Percentiles rank a stretch among this genome's conserved stretches.
These are phyloP conservation scores for Macadamia integrifolia DNA, from an alignment of 164 flowering plant genomes.

Conservation along the genomic window DNA sequence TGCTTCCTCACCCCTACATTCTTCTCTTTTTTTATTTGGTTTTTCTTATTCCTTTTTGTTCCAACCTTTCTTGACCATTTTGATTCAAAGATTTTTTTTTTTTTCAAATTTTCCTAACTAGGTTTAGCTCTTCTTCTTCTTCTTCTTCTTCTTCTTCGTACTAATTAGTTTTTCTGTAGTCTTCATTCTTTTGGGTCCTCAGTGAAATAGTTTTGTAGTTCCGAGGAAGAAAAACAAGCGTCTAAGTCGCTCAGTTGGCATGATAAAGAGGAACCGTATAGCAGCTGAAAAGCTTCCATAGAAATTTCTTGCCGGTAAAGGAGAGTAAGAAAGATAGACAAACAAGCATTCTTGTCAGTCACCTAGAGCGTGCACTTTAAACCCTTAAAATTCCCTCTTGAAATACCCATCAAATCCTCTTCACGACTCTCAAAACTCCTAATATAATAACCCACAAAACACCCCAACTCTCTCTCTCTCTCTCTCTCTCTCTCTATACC, in stretches of 20 bases:
- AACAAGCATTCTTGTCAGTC: slow-evolving; percentile 43
- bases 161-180: background rate
- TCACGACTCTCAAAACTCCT: background rate
- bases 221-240: slow-evolving; percentile 41
- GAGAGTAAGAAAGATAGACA: slow-evolving; percentile 23
- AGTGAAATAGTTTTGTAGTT: slow-evolving; percentile 35
- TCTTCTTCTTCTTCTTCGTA: no score
- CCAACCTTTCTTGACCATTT: no score
- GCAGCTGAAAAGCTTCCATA: slow-evolving; percentile 57
- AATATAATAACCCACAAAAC: background rate
- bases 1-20: no score
- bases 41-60: background rate
- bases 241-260: slow-evolving; percentile 47
- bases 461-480: background rate
- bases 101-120: no score
- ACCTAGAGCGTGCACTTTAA: slow-evolving; percentile 1
- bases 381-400: background rate
- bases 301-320: slow-evolving; percentile 56
- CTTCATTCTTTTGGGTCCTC: background rate
- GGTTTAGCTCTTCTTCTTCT: background rate
- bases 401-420: background rate
- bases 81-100: no score
- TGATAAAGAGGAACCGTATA: slow-evolving; percentile 61
- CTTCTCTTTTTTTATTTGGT: background rate
- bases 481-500: background rate